A percentile compares a stretch with the other conserved stretches of the same genome.
phyloP scores from a whole-genome alignment of 768 basidiomycete species.

The Rhodotorula babjevae region DNA sequence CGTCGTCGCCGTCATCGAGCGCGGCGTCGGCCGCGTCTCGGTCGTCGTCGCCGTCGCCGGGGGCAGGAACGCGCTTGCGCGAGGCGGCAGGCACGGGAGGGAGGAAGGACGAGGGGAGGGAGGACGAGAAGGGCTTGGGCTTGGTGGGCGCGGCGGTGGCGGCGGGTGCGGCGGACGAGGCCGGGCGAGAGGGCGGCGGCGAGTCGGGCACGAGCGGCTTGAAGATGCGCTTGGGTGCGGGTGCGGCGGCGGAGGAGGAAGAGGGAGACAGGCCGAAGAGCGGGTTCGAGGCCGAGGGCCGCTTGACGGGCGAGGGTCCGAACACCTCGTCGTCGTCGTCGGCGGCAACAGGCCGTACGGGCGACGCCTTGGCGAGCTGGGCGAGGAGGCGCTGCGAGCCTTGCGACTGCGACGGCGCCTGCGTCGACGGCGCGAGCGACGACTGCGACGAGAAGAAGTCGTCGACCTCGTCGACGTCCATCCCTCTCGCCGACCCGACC shows the following conservation, averaged over 20 bases:
- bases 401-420: neutral
- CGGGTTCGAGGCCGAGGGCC: neutral
- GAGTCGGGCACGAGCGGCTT: constrained; percentile 16
- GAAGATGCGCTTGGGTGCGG: constrained; percentile 8
- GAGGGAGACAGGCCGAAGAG: neutral
- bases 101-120: constrained; percentile 1
- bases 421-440: neutral
- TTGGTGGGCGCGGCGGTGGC: neutral
- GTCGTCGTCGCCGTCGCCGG: no score
- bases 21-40: neutral
- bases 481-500: neutral
- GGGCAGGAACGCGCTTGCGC: neutral
- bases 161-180: neutral
- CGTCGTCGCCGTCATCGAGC: constrained; percentile 1
- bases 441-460: constrained; percentile 16
- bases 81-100: neutral
- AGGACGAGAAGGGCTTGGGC: constrained; percentile 9
- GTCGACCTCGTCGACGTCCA: constrained; percentile 30
- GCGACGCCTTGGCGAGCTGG: neutral
- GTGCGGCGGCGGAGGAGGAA: neutral
- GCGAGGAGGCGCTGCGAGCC: neutral
- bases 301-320: constrained; percentile 37
- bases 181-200: neutral
- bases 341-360: neutral
- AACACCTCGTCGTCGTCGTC: constrained; percentile 22